Evolutionary conservation across 1,139 yeast genomes (phyloP).

Genomic region (Geotrichum restrictum): DNA sequence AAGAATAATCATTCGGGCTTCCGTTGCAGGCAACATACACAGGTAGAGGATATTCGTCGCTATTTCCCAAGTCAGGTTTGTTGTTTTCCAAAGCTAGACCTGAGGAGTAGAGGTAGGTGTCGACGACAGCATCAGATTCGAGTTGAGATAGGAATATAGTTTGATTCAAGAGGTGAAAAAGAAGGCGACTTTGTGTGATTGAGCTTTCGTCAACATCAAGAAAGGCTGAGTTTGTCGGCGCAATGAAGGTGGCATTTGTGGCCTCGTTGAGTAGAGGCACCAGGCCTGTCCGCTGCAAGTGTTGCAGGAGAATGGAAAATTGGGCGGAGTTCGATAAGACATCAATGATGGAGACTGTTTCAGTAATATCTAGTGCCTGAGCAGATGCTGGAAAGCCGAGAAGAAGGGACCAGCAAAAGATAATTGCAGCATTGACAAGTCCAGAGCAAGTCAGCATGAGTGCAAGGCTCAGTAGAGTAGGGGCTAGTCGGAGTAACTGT

Average conservation of each 20-base stretch:
- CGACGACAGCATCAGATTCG: constrained; percentile 16
- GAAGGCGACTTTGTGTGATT: constrained; percentile 35
- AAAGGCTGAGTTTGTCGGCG: constrained; percentile 86
- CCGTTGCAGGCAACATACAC: constrained; percentile 19
- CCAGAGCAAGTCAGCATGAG: constrained; percentile 4
- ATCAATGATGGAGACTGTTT: constrained; percentile 57
- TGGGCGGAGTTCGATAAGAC: constrained; percentile 68
- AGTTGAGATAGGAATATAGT: constrained; percentile 27
- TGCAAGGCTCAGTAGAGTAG: neutral
- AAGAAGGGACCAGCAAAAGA: neutral
- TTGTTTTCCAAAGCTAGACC: neutral
- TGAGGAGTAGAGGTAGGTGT: constrained; percentile 19
- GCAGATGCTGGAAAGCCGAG: neutral
- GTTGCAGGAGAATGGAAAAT: constrained; percentile 63
- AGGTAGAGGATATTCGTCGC: constrained; percentile 4
- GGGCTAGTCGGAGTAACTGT: too few species aligned
- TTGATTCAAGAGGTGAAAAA: constrained; percentile 38
- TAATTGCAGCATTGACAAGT: neutral
- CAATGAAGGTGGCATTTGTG: constrained; percentile 68
- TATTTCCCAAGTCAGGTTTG: neutral
- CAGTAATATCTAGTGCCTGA: constrained; percentile 3
- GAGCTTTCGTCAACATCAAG: constrained; percentile 32
- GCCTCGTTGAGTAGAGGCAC: constrained; percentile 64
- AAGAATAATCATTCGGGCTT: constrained; percentile 4
- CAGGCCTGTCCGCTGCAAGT: constrained; percentile 63